Base-by-base conservation (phyloP, 176 grass and related monocot genomes). In the Paspalum notatum region DNA sequence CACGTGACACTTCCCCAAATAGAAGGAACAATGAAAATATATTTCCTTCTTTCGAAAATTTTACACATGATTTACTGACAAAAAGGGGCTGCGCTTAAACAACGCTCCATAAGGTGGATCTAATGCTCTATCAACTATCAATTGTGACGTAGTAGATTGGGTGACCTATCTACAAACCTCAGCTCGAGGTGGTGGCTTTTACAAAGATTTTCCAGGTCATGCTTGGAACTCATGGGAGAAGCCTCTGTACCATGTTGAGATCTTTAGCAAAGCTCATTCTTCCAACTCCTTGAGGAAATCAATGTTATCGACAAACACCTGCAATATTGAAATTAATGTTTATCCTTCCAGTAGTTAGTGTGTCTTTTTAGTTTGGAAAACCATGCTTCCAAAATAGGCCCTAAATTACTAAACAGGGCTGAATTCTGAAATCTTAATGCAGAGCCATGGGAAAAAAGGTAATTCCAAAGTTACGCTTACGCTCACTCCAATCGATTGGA, bases 241-340 rank as follows among this genome's bases (percentile, higher is more conserved):
- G 7, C 60, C 50, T 45, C 18, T 74, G 71, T 76, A 84, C 49
- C 49, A 58, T 64, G 22, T 69, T 80, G 71, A 89, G 18, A 66
- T 65, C 17, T 45, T 44, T 21, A 5, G 32, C 60, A 87, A 71
- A 84, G 57, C 57, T 91, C 51, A 80, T 90, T 81, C 93, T 71
- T 90, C 91, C 72, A 97, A 83, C 64, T 97, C 95, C 83, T 94
- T 97, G 22, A 66, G 85, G 71, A 97, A 97, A 90, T 97, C 95
- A 71, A 94, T 68, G 72, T 97, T 97, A 82, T 97, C 95, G 12
- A 97, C 90, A 20, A 94, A 94, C 40, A 94, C 95, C 95, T 94
- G 60, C 80, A 89, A 63, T 62, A 48, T 53, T 38, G 25, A 62
- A 80, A 80, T 14, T 7, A 82, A 62, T 56, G 26, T 43, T 24